Base-by-base conservation (phyloP, 2,329 filamentous ascomycete genomes). In the Dothistroma septosporum region DNA sequence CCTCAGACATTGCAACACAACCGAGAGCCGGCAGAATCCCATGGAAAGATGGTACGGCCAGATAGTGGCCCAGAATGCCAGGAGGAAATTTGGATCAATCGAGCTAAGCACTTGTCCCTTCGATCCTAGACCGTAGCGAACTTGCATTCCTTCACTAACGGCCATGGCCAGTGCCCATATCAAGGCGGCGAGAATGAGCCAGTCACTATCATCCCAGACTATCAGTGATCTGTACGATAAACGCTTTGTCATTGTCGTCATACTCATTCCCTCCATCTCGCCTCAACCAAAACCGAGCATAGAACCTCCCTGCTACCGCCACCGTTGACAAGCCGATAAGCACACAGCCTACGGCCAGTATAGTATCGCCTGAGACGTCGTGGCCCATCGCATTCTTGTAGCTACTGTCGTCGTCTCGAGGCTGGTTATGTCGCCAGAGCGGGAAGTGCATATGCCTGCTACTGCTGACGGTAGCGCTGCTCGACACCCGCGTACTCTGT, bases 1-100 rank as follows among this genome's bases (percentile, higher is more conserved):
- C 2, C 58, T 53, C 16, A 55, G 49, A 47, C 32, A 48, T 22
- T 56, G 53, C 4, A 60, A 22, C 12, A 60, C 31, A 44, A 60
- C 32, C 4, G 58, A 55, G 9, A 56, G 16, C 5, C 58, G 52
- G 7, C 32, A 31, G 19, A 56, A 52, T 24, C 58, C 58, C 16
- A 60, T 52, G 19, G 41, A 32, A 19, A 60, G n/a, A 21, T 60
- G 58, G 28, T 60, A 60, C 4, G 33, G 31, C 58, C 58, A 60
- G 24, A 60, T 55, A 1, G 31, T 24, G 19, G 21, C 32, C 58
- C 58, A 60, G n/a, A 60, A 60, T 5, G 41, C 41, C n/a, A 11
- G 19, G 1, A 50, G 44, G 2, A 55, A 7, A 22, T 24, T 28
- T 21, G 21, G 14, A 21, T 47, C 44, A 1, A 22, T 21, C 12